Conservation (phyloP, 2,329 filamentous ascomycete species). For the Raffaelea deltoideospora region DNA sequence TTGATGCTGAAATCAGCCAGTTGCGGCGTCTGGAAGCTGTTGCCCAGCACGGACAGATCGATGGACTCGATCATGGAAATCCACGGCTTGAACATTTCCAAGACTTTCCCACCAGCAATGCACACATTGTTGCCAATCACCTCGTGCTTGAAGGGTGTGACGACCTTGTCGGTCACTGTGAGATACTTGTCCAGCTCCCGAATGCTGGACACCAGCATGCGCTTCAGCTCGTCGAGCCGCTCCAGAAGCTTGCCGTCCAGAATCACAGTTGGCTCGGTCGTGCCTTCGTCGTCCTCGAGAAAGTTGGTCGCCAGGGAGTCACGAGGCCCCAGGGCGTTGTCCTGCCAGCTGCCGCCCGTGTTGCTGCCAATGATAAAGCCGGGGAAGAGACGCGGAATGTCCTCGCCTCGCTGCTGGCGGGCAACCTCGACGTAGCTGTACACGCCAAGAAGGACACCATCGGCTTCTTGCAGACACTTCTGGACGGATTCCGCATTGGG, state of each 20-base stretch:
- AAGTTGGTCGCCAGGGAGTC: slow-evolving; percentile 71
- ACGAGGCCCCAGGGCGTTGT: slow-evolving; percentile 47
- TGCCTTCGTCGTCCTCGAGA: slow-evolving; percentile 64
- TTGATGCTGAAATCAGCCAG: slow-evolving; percentile 75
- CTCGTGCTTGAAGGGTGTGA: slow-evolving; percentile 65
- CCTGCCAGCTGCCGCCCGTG: slow-evolving; percentile 77
- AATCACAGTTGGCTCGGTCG: slow-evolving; percentile 53
- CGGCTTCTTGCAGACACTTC: slow-evolving; percentile 94
- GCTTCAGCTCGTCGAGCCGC: slow-evolving; percentile 71
- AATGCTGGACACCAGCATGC: slow-evolving; percentile 71
- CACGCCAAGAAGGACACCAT: slow-evolving; percentile 84
- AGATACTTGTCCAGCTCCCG: slow-evolving; percentile 78
- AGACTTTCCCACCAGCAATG: slow-evolving; percentile 57
- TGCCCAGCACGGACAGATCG: slow-evolving; percentile 66
- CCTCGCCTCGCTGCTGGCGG: slow-evolving; percentile 80
- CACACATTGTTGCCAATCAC: slow-evolving; percentile 73
- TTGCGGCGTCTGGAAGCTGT: slow-evolving; percentile 69
- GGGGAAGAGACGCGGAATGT: slow-evolving; percentile 82
- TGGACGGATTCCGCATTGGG: slow-evolving; percentile 85
- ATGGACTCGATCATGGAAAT: slow-evolving; percentile 82
- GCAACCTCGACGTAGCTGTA: slow-evolving; percentile 95
- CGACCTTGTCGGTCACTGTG: slow-evolving; percentile 60
- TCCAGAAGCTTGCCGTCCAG: slow-evolving; percentile 69
- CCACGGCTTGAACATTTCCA: slow-evolving; percentile 85
- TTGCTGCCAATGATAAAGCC: slow-evolving; percentile 82